Conservation (phyloP, 495 filamentous ascomycete genomes). For the Bryoglossum gracile region DNA sequence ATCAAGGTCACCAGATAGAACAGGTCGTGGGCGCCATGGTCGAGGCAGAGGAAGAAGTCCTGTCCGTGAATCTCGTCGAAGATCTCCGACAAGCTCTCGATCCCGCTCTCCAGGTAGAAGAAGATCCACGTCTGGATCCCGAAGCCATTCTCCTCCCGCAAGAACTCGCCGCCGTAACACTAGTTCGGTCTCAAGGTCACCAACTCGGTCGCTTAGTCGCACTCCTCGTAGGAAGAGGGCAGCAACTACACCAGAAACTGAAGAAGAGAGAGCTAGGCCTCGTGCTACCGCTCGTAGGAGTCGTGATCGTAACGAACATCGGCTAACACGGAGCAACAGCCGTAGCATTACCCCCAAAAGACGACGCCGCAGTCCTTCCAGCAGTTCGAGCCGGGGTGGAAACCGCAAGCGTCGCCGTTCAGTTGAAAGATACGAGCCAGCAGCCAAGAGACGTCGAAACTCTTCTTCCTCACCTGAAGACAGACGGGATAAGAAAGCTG, state of each 20-base stretch:
- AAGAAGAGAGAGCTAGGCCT: constrained; percentile 4
- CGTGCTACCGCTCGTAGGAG: constrained; percentile 12
- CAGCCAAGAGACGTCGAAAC: constrained; percentile 32
- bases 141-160: constrained; percentile 26
- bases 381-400: constrained; percentile 29
- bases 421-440: constrained; percentile 44
- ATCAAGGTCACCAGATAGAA: constrained; percentile 23
- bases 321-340: constrained; percentile 29
- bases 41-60: constrained; percentile 22
- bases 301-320: constrained; percentile 23
- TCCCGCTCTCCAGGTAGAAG: constrained; percentile 18
- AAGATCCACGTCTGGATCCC: constrained; percentile 20
- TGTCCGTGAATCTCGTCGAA: constrained; percentile 16
- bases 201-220: constrained; percentile 16
- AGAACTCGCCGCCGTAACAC: constrained; percentile 23
- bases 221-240: constrained; percentile 14
- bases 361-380: constrained; percentile 35
- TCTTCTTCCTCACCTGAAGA: constrained; percentile 28
- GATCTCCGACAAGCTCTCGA: constrained; percentile 7
- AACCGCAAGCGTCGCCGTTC: constrained; percentile 46
- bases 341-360: constrained; percentile 28
- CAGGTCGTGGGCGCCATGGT: constrained; percentile 30
- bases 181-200: constrained; percentile 29
- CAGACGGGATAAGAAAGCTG: constrained; percentile 38
- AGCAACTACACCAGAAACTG: constrained; percentile 8